Percentiles rank a stretch among this genome's conserved stretches.
Conservation (phyloP, 1,284 basidiomycete genomes). For the Malassezia obtusa region DNA sequence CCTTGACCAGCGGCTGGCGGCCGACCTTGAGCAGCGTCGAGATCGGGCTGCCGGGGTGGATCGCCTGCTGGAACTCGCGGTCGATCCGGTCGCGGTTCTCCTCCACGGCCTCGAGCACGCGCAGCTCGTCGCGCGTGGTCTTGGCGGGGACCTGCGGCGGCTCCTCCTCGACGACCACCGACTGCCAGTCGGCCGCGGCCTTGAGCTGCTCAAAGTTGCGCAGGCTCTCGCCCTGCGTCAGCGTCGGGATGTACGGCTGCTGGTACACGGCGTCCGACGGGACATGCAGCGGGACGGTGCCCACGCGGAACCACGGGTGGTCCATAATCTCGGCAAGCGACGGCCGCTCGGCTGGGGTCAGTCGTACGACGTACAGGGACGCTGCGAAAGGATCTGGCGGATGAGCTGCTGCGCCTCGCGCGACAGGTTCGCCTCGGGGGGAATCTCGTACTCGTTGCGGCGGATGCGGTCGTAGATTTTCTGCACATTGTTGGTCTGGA, state of each 20-base stretch:
- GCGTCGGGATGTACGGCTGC: slow-evolving; percentile 62
- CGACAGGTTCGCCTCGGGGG: slow-evolving; percentile 64
- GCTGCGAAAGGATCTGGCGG: slow-evolving; percentile 68
- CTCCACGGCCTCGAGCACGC: slow-evolving; percentile 34
- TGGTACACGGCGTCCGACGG: slow-evolving; percentile 66
- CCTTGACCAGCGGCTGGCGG: slow-evolving; percentile 39
- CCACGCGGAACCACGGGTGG: slow-evolving; percentile 73
- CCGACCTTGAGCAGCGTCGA: slow-evolving; percentile 64
- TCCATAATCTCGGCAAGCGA: slow-evolving; percentile 73
- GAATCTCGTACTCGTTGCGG: slow-evolving; percentile 88
- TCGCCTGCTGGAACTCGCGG: slow-evolving; percentile 86
- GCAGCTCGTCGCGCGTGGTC: slow-evolving; percentile 21
- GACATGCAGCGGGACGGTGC: slow-evolving; percentile 69
- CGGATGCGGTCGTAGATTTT: slow-evolving; percentile 66
- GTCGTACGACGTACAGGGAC: neutral
- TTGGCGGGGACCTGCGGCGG: slow-evolving; percentile 16
- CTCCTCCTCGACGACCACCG: slow-evolving; percentile 23
- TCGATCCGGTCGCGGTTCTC: slow-evolving; percentile 53
- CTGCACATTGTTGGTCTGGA: slow-evolving; percentile 86
- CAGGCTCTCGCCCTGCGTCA: slow-evolving; percentile 24
- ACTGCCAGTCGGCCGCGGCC: slow-evolving; percentile 27
- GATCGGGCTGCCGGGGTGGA: slow-evolving; percentile 88
- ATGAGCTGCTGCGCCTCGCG: slow-evolving; percentile 68
- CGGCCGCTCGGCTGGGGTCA: slow-evolving; percentile 58
- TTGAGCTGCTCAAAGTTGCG: slow-evolving; percentile 40